Conservation (phyloP, 2,329 filamentous ascomycete genomes). For the Shiraia bambusicola region DNA sequence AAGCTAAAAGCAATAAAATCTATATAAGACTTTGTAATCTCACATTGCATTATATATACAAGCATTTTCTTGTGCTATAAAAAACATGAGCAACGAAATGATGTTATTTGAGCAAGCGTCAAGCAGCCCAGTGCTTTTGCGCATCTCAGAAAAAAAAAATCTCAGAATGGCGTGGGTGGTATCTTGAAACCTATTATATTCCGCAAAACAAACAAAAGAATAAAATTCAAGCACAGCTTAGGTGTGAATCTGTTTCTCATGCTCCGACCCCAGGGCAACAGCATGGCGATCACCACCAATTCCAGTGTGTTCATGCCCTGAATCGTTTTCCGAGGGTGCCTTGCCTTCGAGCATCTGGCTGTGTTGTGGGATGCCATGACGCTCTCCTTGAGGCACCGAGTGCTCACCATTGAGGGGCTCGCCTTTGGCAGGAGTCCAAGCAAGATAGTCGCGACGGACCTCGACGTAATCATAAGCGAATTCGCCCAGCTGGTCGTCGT, state of each 20-base stretch:
- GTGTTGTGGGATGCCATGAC: constrained; percentile 72
- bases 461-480: constrained; percentile 91
- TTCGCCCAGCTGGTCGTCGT: constrained; percentile 86
- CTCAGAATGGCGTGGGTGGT: constrained; percentile 13
- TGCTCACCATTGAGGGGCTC: constrained; percentile 63
- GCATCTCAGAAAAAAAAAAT: constrained; percentile 1
- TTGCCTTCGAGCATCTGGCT: constrained; percentile 64
- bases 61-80: no score
- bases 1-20: no score
- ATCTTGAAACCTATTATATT: constrained; percentile 14
- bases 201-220: constrained; percentile 9
- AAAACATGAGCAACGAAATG: no score
- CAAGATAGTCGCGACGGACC: constrained; percentile 83
- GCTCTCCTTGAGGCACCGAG: constrained; percentile 63
- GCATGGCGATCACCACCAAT: constrained; percentile 57
- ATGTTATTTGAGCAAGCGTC: no score
- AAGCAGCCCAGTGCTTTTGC: no score
- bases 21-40: no score
- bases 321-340: constrained; percentile 48
- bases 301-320: constrained; percentile 49
- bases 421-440: constrained; percentile 76
- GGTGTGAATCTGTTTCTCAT: constrained; percentile 32
- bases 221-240: constrained; percentile 1
- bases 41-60: no score
- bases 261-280: constrained; percentile 48